Evolutionary conservation across 2,329 filamentous ascomycete species (phyloP).

Genomic region (Cladosporium austrohemisphaericum): DNA sequence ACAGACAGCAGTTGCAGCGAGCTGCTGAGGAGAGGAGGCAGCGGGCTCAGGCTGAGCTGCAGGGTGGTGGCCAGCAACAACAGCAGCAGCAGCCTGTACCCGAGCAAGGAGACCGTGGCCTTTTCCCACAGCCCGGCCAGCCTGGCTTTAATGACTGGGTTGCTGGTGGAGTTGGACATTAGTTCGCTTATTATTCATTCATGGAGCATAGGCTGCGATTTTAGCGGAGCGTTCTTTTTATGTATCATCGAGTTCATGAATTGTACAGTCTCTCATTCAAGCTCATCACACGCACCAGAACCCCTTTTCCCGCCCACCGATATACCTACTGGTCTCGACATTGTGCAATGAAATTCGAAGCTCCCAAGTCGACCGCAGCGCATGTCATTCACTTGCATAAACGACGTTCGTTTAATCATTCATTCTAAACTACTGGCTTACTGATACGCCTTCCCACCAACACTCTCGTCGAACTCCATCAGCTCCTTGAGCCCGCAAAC

Average conservation of each 20-base stretch:
- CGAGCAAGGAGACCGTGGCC: slow-evolving; percentile 47
- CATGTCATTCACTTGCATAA: background rate
- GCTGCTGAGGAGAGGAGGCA: slow-evolving; percentile 42
- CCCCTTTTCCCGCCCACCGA: too few relatives aligned
- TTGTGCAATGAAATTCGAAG: too few relatives aligned
- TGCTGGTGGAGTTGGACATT: slow-evolving; percentile 64
- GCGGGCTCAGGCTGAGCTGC: slow-evolving; percentile 33
- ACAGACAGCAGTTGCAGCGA: slow-evolving; percentile 65
- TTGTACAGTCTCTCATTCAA: too few relatives aligned
- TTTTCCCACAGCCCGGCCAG: slow-evolving; percentile 65
- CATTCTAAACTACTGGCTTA: too few relatives aligned
- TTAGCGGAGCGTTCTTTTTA: background rate
- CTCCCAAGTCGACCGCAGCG: too few relatives aligned
- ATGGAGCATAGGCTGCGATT: background rate
- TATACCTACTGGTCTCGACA: too few relatives aligned
- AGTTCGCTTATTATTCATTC: background rate
- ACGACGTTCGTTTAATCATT: background rate
- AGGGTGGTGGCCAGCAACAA: slow-evolving; percentile 34
- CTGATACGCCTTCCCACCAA: slow-evolving; percentile 38
- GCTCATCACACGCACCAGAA: too few relatives aligned
- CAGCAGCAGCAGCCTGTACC: slow-evolving; percentile 39
- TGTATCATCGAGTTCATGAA: too few relatives aligned
- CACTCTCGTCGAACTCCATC: slow-evolving; percentile 48
- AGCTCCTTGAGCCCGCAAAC: slow-evolving; percentile 51
- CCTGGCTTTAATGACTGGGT: slow-evolving; percentile 66